Base-by-base conservation (phyloP, 345 rosid species). In the Schrenkiella parvula region DNA sequence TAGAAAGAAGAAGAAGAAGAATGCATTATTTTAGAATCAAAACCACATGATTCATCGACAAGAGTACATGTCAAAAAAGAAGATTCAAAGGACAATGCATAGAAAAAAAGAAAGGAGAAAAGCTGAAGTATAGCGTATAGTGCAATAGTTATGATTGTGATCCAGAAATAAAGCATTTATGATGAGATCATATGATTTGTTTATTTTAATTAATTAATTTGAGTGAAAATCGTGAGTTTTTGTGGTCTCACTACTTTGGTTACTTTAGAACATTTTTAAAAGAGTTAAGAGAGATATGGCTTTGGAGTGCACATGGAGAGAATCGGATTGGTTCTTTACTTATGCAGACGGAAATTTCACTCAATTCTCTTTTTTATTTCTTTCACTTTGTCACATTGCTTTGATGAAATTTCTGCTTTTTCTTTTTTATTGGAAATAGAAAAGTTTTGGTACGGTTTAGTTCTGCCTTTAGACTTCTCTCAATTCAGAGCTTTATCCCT, bases 141-240 rank as follows among this genome's bases (percentile, higher is more conserved):
- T 59, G 54, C 47, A 75, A 68, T 42, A 34, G 79, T 60, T 48
- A 75, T 75, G 58, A 75, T 75, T 75, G 64, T 75, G 74, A 75
- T 75, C 69, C 70, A 75, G 70, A 75, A 75, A 74, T 1, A 75
- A 75, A 68, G 74, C 64, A 75, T 68, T 28, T 56, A 12, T 70
- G 6, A 47, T 28, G n/a, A n/a, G n/a, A n/a, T n/a, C n/a, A n/a
- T n/a, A n/a, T n/a, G n/a, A n/a, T 41, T 25, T 13, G 5, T 59
- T 12, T 70, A 15, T 44, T 15, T 71, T 37, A 32, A 31, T 25
- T 14, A 46, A 17, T 18, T 0, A 7, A 19, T 5, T 38, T 19
- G 35, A 72, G 35, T 23, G 46, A 57, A 53, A 54, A 34, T 72
- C 56, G 77, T 64, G 77, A 42, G 77, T 23, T 15, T 71, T 53